Percentiles rank a stretch among this genome's conserved stretches.
Evolutionary conservation across 768 basidiomycete genomes (phyloP).

Genomic region (Xerocomellus chrysenteron): DNA sequence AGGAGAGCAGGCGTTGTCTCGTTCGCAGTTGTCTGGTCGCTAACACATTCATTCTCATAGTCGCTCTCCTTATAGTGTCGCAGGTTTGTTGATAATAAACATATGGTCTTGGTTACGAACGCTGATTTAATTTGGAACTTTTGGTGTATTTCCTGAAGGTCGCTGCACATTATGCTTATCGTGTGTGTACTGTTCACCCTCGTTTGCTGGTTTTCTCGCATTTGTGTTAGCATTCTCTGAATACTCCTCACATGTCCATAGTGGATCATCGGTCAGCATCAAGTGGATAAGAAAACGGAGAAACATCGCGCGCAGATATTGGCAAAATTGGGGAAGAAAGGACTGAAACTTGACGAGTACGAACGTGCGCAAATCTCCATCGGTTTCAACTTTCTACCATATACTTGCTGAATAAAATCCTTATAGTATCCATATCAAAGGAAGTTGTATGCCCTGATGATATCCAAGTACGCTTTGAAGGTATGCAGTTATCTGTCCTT

Average conservation of each 20-base stretch:
- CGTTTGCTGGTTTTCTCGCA: not conserved
- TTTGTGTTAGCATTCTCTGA: not conserved
- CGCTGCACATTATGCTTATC: conserved; percentile 74
- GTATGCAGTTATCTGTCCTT: conserved; percentile 37
- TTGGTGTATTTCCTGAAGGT: conserved; percentile 45
- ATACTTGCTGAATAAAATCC: not conserved
- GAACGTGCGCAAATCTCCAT: conserved; percentile 61
- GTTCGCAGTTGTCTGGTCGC: not conserved
- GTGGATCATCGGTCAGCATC: conserved; percentile 64
- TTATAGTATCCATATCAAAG: conserved; percentile 76
- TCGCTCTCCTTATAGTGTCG: conserved; percentile 50
- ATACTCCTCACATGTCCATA: conserved; percentile 24
- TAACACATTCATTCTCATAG: conserved; percentile 30
- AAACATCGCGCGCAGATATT: conserved; percentile 70
- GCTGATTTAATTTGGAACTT: conserved; percentile 1
- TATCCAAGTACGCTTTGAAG: conserved; percentile 71
- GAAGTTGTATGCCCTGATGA: conserved; percentile 94
- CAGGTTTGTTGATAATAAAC: conserved; percentile 40
- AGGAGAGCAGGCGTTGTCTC: not conserved
- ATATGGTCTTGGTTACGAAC: not conserved
- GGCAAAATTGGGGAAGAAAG: conserved; percentile 66
- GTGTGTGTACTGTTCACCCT: conserved; percentile 42
- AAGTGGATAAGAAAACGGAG: conserved; percentile 58
- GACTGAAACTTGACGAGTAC: conserved; percentile 84
- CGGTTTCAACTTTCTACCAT: too few relatives aligned